phyloP scores from a whole-genome alignment of 768 basidiomycete species.

The Phanerodontia chrysosporium region DNA sequence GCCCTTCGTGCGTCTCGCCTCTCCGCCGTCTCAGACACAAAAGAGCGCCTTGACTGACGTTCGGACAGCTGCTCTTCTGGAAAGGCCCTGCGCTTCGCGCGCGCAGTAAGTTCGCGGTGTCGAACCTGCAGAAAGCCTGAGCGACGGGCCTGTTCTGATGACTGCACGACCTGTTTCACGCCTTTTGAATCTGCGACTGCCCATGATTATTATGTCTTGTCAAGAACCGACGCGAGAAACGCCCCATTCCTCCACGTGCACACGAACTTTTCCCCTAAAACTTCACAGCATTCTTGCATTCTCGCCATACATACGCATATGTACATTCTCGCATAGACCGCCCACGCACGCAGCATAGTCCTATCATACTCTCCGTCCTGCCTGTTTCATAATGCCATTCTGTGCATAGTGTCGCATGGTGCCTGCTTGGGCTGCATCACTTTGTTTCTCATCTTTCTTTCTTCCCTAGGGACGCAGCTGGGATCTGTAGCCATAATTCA shows the following conservation, averaged over 20 bases:
- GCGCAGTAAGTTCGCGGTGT: conserved; percentile 22
- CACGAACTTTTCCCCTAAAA: no score
- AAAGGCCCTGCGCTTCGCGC: conserved; percentile 23
- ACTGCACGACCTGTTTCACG: no score
- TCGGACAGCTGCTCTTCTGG: conserved; percentile 20
- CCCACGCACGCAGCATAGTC: no score
- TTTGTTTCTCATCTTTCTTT: no score
- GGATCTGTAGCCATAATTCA: no score
- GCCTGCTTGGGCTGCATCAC: no score
- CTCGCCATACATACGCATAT: background rate
- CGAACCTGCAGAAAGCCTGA: background rate
- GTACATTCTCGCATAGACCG: no score
- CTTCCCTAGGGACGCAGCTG: no score
- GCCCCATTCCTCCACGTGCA: background rate
- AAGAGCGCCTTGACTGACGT: background rate
- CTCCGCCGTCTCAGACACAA: background rate
- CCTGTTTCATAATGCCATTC: background rate
- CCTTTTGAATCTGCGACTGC: background rate
- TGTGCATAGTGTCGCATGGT: no score
- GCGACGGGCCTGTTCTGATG: no score
- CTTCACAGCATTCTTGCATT: no score
- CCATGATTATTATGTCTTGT: background rate
- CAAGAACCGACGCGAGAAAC: no score
- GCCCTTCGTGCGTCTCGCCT: conserved; percentile 33
- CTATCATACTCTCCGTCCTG: background rate